Base-by-base conservation (phyloP, 208 protist species). In the Entamoeba dispar region DNA sequence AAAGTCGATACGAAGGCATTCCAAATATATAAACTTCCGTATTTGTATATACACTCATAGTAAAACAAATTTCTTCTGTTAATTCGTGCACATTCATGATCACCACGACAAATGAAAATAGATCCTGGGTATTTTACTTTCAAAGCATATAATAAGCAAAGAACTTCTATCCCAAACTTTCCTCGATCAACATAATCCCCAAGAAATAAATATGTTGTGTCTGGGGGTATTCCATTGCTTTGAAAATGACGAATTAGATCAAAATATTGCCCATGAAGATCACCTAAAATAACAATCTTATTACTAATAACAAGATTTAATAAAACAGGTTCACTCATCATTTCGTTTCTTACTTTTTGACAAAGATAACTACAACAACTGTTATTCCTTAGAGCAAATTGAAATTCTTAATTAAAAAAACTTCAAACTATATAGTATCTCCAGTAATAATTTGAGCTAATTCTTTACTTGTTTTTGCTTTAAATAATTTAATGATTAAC, bases 41-140 rank as follows among this genome's bases (percentile, higher is more conserved):
- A 98, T 94, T 98, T 98, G 49, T 94, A 51, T n/a, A 97, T 91
- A 93, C 97, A 98, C 38, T 94, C 94, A 8, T 51, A 3, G 31
- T 92, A 93, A 61, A 94, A 94, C 2, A 77, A 34, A 86, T 90
- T 91, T 7, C 4, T 4, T 31, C 93, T 1, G 22, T 91, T 91
- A 0, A 94, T 93, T n/a, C 91, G 43, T 0, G 38, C 5, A 69
- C 57, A 92, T 50, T 94, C 94, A 50, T 94, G 94, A 49, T 94
- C 93, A 1, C 94, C 94, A 34, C 94, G 5, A 4, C 94, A 31
- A 15, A 94, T 5, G n/a, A 91, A 34, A 17, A 93, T n/a, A 22
- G 2, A 3, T 2, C 92, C n/a, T 8, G 86, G 86, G 15, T 92
- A 94, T 27, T 50, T 19, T 4, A 94, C 14, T 15, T 95, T 95